Percentiles rank a stretch among this genome's conserved stretches.
Conservation (phyloP, 2,329 filamentous ascomycete genomes). For the Neopestalotiopsis clavispora region DNA sequence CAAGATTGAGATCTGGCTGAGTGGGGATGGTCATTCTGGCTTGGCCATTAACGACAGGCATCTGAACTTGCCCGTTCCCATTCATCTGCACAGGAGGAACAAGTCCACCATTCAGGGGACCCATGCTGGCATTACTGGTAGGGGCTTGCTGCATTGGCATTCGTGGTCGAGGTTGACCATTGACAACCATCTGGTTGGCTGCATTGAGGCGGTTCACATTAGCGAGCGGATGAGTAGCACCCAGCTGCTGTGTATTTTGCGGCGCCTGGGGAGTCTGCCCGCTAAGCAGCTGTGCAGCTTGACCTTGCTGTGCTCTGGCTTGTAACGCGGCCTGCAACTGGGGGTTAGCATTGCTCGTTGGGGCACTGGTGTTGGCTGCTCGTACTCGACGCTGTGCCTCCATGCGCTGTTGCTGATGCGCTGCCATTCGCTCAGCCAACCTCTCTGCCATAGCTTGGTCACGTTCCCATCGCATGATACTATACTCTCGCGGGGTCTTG, state of each 20-base stretch:
- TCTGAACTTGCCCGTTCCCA: constrained; percentile 71
- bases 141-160: constrained; percentile 59
- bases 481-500: constrained; percentile 91
- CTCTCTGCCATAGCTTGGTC: constrained; percentile 72
- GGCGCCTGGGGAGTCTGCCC: constrained; percentile 43
- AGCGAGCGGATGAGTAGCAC: constrained; percentile 37
- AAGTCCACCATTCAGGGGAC: constrained; percentile 56
- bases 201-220: constrained; percentile 46
- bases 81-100: constrained; percentile 65
- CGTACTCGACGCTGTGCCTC: constrained; percentile 59
- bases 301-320: constrained; percentile 50
- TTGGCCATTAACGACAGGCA: constrained; percentile 64
- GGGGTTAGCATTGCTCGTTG: constrained; percentile 31
- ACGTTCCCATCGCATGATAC: constrained; percentile 83
- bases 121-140: constrained; percentile 51
- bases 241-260: constrained; percentile 41
- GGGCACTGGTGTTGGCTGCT: constrained; percentile 26
- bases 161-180: constrained; percentile 53
- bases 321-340: constrained; percentile 46
- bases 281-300: constrained; percentile 50
- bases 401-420: constrained; percentile 66
- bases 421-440: constrained; percentile 63
- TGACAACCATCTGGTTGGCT: constrained; percentile 49
- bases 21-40: constrained; percentile 61
- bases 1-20: constrained; percentile 57